A percentile compares a stretch with the other conserved stretches of the same genome.
These are phyloP conservation scores for Cyberlindnera japonica DNA, from an alignment of 805 yeast species.

Conservation along the genomic window DNA sequence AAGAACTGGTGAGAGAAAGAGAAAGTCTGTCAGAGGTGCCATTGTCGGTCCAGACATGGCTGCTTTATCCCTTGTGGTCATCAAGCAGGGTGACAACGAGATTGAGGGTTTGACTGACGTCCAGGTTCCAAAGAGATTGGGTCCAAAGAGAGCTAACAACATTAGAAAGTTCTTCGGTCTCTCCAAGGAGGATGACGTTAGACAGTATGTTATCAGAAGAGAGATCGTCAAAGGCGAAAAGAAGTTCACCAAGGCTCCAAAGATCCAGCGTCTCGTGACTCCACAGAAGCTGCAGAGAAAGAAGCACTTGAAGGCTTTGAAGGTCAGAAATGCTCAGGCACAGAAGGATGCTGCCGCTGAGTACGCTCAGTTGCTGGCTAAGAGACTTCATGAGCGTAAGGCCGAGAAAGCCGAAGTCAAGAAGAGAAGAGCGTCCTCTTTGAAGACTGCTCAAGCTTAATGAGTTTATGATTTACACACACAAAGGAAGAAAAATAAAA, in stretches of 20 bases:
- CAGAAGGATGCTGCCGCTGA: conserved; percentile 99
- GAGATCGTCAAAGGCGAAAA: conserved; percentile 97
- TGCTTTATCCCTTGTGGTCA: conserved; percentile 87
- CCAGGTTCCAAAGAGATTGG: conserved; percentile 97
- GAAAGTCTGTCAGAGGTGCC: conserved; percentile 99
- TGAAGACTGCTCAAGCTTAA: conserved; percentile 40
- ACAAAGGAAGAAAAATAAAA: conserved; percentile 74
- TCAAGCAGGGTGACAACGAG: conserved; percentile 96
- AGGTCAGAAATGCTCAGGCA: conserved; percentile 95
- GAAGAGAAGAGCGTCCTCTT: conserved; percentile 99
- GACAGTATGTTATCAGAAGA: conserved; percentile 93
- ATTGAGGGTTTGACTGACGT: conserved; percentile 94
- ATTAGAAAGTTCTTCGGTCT: conserved; percentile 99
- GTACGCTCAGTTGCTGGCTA: conserved; percentile 97
- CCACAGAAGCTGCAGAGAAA: conserved; percentile 99
- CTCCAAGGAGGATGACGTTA: conserved; percentile 66
- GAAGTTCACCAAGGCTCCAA: conserved; percentile 99
- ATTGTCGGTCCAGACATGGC: conserved; percentile 97
- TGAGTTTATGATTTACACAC: conserved; percentile 32
- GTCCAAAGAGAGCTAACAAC: conserved; percentile 99
- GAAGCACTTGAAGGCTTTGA: conserved; percentile 92
- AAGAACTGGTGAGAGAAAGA: conserved; percentile 99
- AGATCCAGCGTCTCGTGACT: conserved; percentile 98
- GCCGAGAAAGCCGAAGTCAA: conserved; percentile 97
- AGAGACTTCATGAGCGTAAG: conserved; percentile 97